Evolutionary conservation across 352 stramenopile species (phyloP), one percentile per base, ranked within the genome.

Genomic region (Phytophthora brassicae): DNA sequence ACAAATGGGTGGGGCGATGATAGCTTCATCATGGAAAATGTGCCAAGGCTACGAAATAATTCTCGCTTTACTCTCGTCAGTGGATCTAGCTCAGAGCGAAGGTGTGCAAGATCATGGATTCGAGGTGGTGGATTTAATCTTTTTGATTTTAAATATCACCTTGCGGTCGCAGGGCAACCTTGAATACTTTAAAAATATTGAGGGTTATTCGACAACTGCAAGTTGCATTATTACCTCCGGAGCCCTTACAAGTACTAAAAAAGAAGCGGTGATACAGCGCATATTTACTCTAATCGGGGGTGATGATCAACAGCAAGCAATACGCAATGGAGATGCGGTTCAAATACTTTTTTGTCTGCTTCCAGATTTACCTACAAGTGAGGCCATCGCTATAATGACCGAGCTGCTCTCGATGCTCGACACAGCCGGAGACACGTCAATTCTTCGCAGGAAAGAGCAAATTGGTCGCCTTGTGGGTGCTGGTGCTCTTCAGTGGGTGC

Each of bases 41-140:
- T 88, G 77, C 9, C 79, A 89, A 47, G 84, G 79, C 7, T 71
- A 86, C 31, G 79, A 88, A 53, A 84, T 80, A 4, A 41, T 92
- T 9, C 54, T 89, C 23, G 73, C 84, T 11, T 36, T 89, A 7
- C 29, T 92, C 17, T 90, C 81, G 4, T 85, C 84, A 2, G 50
- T 90, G 23, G 66, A 82, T 11, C 31, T 74, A 13, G 19, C 68
- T 36, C 50, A 69, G 4, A 56, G 58, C 26, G 26, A 8, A 36
- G 68, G 77, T 6, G 57, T 63, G 5, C 35, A 43, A 28, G 60
- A 61, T n/a, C 17, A 11, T 14, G 13, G 29, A 0, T 84, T 85
- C 23, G 33, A 63, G 13, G 64, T 87, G 26, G 75, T 91, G 60
- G 75, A 89, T 28, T 36, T 68, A 2, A 66, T 88, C n/a, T 26